Evolutionary conservation across 192 early-diverging fungal species (phyloP), one percentile per base, ranked within the genome.

Genomic region (Coemansia sp.): DNA sequence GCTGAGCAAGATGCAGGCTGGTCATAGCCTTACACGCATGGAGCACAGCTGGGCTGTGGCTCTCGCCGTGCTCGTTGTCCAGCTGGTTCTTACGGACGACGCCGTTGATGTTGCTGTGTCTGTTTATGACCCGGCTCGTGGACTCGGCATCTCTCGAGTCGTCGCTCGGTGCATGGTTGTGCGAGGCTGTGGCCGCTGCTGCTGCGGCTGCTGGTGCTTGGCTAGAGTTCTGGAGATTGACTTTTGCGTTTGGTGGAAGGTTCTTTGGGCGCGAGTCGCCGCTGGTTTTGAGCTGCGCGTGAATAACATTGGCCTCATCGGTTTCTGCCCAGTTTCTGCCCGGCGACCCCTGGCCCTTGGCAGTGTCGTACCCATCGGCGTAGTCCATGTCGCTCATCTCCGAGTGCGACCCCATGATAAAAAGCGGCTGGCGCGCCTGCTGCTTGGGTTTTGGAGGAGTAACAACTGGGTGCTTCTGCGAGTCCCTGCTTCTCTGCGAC

Each of bases 351-450:
- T 30, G 25, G 28, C 29, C 65, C 52, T 10, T 38, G 49, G 50
- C 12, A 12, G 10, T 42, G 40, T 56, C 60, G 52, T 61, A 63
- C 2, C 11, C 31, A 38, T 60, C 76, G 12, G 50, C 52, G 11
- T 60, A 60, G 32, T 73, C 76, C n/a, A 69, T 59, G 52, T 81
- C 78, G 60, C 78, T 81, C 31, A 68, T 40, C 34, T 81, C 78
- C 28, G 78, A 81, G 29, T 81, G 66, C 1, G 78, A 81, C 28
- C 73, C 78, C 73, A 81, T 75, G 29, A 70, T 81, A 30, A 81
- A 81, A 45, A 81, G 60, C 18, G 78, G 64, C 69, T 75, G 69
- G 4, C 78, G 66, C 42, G 42, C 42, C 12, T 45, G 42, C 5
- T 16, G 34, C 32, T 49, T 22, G 56, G 29, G 14, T 62, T 38